Evolutionary conservation across 2,329 filamentous ascomycete genomes (phyloP).

Genomic region (Chalaropsis ovoidea): DNA sequence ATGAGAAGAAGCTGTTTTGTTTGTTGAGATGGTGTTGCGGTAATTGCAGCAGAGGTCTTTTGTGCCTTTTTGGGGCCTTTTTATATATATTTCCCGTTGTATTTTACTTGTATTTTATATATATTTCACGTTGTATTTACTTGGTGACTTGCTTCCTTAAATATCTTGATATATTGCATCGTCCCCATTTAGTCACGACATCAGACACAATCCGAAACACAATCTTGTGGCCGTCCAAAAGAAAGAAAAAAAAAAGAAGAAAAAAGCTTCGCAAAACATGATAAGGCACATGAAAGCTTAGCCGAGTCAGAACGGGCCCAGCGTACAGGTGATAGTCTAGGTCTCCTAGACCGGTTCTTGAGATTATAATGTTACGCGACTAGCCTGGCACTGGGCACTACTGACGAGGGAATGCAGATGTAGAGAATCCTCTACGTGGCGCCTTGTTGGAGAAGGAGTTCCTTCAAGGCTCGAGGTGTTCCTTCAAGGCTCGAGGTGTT

Average conservation of each 20-base stretch:
- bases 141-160: not conserved
- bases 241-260: not conserved
- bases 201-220: slow-evolving; percentile 3
- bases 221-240: not conserved
- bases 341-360: not conserved
- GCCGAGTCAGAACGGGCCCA: not conserved
- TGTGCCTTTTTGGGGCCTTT: too few species aligned
- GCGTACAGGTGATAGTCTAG: too few species aligned
- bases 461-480: too few species aligned
- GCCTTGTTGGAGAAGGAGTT: not conserved
- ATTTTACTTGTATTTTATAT: too few species aligned
- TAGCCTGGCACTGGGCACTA: not conserved
- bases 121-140: not conserved
- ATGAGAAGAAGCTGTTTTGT: too few species aligned
- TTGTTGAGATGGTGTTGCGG: too few species aligned
- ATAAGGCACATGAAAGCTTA: not conserved
- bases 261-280: not conserved
- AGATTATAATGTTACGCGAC: not conserved
- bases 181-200: not conserved
- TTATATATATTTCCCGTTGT: not conserved
- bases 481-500: too few species aligned
- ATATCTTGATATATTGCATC: not conserved
- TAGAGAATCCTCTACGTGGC: not conserved
- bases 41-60: too few species aligned
- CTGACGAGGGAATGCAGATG: not conserved